Conservation (phyloP, 768 basidiomycete genomes). For the Russula earlei region DNA sequence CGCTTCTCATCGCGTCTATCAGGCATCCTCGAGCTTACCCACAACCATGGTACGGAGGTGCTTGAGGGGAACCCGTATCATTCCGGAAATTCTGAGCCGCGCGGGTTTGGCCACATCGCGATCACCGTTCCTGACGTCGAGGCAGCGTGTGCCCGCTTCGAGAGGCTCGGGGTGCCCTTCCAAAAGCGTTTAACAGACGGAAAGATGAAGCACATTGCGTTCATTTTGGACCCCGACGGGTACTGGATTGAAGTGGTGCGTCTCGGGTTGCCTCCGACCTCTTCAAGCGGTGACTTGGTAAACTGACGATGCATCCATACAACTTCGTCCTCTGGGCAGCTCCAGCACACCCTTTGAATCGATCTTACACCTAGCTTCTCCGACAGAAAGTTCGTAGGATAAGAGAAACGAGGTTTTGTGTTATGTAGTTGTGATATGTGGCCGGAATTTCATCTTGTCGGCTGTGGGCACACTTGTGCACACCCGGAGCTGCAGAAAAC, state of each 20-base stretch:
- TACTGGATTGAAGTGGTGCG: slow-evolving; percentile 21
- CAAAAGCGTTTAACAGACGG: slow-evolving; percentile 84
- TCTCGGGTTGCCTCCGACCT: background rate
- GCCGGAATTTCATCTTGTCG: background rate
- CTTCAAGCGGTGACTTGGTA: background rate
- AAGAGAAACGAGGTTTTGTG: background rate
- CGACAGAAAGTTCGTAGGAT: background rate
- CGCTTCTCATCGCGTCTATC: background rate
- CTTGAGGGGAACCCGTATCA: slow-evolving; percentile 72
- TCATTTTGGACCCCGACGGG: slow-evolving; percentile 78
- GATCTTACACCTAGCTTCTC: background rate
- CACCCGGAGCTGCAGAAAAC: too few species aligned
- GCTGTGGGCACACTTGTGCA: too few species aligned
- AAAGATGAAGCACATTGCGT: slow-evolving; percentile 77
- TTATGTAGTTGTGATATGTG: background rate
- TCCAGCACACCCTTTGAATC: background rate
- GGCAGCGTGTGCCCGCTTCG: slow-evolving; percentile 75
- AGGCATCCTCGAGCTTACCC: slow-evolving; percentile 78
- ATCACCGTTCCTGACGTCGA: slow-evolving; percentile 78
- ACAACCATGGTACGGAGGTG: slow-evolving; percentile 91
- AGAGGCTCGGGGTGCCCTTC: slow-evolving; percentile 69
- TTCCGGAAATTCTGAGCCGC: slow-evolving; percentile 77
- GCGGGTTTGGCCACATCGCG: slow-evolving; percentile 83
- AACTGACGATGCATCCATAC: background rate
- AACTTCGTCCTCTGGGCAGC: background rate